phyloP scores from a whole-genome alignment of 179 eudicot species.

The Carnegiea gigantea region DNA sequence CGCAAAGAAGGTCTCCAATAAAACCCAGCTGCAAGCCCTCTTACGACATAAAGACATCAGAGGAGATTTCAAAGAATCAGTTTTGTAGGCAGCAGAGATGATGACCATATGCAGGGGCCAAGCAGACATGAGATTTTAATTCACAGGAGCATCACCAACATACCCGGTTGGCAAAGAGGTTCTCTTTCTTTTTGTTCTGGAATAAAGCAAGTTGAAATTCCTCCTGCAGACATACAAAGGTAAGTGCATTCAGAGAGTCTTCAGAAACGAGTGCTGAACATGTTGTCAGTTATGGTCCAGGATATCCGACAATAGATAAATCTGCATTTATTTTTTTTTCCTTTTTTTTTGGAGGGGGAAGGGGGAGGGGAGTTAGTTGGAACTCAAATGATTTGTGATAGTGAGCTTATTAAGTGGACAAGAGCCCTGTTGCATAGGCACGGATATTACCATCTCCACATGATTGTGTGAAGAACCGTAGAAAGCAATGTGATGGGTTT shows the following conservation, averaged over 20 bases:
- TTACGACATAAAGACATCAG: background rate
- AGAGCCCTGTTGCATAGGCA: background rate
- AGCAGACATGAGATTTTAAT: background rate
- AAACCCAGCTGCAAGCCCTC: background rate
- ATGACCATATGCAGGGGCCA: background rate
- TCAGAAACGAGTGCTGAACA: background rate
- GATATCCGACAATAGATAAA: background rate
- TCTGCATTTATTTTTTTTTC: background rate
- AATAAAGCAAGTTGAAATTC: slow-evolving; percentile 88
- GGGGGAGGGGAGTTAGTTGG: slow-evolving; percentile 14
- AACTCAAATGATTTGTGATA: background rate
- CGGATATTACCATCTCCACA: no score
- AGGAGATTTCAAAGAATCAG: background rate
- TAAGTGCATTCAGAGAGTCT: slow-evolving; percentile 11
- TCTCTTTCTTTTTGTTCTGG: slow-evolving; percentile 82
- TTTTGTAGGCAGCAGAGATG: background rate
- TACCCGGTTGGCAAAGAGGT: slow-evolving; percentile 92
- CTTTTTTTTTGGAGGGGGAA: no score
- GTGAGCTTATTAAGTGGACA: background rate
- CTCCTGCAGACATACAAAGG: slow-evolving; percentile 54
- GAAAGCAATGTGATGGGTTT: no score
- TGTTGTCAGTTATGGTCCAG: background rate
- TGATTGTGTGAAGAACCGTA: no score
- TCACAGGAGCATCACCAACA: slow-evolving; percentile 3
- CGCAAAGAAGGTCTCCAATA: no score